Base-by-base conservation (phyloP, 2,329 filamentous ascomycete species). In the Colletotrichum horii region DNA sequence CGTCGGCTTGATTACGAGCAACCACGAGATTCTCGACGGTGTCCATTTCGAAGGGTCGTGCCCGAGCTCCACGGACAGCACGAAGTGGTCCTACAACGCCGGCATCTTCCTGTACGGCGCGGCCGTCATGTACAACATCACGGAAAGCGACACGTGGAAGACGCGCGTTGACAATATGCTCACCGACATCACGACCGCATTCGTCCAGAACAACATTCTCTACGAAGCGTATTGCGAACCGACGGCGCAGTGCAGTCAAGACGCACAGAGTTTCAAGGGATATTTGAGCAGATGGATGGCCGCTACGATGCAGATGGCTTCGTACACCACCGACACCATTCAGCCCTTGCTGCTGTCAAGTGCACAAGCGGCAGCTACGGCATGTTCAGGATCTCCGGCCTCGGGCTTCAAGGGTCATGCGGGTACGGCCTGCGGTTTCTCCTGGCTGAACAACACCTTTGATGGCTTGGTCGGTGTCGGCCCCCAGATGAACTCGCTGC, bases 221-320 rank as follows among this genome's bases (percentile, higher is more conserved):
- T 91, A 86, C 70, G 94, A 96, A 83, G 84, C 91, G 3, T 87
- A 91, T 9, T 96, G 94, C 84, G 94, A 95, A 78, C 58, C 79
- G 81, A 34, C 84, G 87, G 4, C 84, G 80, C 28, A 89, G 85
- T 96, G 95, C 86, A 92, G 93, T 73, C 88, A 90, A 60, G 95
- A 96, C 79, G 94, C 95, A 86, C 85, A 91, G 74, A 91, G 91
- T 3, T 96, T 94, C 89, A 95, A 95, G 83, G 93, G 93, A 28
- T 92, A 93, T 71, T 85, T 94, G 15, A 88, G 92, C 77, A 89
- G 92, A 32, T 94, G 93, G 91, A 86, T 95, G 78, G 88, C 90
- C 3, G 87, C 89, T n/a, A 88, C 90, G 1, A 89, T 91, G 3
- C 88, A 93, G 77, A 74, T 95, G 14, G 92, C 91, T 1, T 93